These are phyloP conservation scores for Beta vulgaris DNA, from an alignment of 148 eudicot species.

Conservation along the genomic window DNA sequence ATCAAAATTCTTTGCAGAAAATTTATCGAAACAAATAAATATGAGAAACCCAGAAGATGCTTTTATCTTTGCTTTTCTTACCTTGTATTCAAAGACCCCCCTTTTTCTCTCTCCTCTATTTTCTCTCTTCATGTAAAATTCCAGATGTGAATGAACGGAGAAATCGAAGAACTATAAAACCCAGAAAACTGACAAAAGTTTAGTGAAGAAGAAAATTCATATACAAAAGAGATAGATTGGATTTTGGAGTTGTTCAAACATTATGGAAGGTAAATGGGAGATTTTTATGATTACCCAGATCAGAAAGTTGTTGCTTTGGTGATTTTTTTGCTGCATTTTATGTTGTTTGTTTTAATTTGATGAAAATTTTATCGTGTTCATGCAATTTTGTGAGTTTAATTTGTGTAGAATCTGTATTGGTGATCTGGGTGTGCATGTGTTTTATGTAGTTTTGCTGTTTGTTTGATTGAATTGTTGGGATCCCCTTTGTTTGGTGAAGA, in stretches of 20 bases:
- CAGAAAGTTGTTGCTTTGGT: background rate
- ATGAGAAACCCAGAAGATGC: slow-evolving; percentile 43
- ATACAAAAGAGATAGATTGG: background rate
- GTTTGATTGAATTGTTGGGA: slow-evolving; percentile 7
- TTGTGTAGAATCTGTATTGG: background rate
- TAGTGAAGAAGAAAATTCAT: background rate
- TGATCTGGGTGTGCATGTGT: slow-evolving; percentile 27
- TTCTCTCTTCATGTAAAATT: slow-evolving; percentile 21
- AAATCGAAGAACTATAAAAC: too few species aligned
- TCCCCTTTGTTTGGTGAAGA: slow-evolving; percentile 1
- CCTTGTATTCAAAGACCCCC: slow-evolving; percentile 13
- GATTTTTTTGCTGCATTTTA: background rate
- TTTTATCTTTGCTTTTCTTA: slow-evolving; percentile 3
- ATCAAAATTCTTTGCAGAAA: background rate
- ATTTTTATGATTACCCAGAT: background rate
- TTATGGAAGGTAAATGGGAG: slow-evolving; percentile 37
- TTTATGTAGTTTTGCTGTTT: slow-evolving; percentile 1
- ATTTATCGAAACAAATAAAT: too few species aligned
- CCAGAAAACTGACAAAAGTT: background rate
- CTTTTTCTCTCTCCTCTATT: slow-evolving; percentile 7
- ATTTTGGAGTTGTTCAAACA: background rate
- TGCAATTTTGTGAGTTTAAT: background rate
- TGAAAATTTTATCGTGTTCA: background rate
- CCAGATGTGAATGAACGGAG: slow-evolving; percentile 34
- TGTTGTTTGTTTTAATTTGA: background rate